Evolutionary conservation across 225 moss, liverwort and hornwort species (phyloP), one percentile per base, ranked within the genome.

Genomic region (Physcomitrium patens): DNA sequence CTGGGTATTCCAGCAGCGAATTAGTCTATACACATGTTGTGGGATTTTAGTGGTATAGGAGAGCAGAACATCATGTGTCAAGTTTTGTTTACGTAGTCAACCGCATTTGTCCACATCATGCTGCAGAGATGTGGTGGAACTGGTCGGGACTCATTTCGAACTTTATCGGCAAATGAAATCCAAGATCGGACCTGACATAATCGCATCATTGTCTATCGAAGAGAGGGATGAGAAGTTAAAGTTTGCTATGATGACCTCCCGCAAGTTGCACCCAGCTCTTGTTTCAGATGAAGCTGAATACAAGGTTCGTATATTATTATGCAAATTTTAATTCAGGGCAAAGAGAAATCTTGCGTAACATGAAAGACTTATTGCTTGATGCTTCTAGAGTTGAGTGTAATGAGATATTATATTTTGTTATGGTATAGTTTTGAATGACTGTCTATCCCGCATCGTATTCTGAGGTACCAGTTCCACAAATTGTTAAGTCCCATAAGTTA

Each of bases 161-260:
- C 81, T 86, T 53, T 89, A 81, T 79, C 83, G 79, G 61, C 26
- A 79, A 79, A 86, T 84, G 83, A 83, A 86, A 77, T 78, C 63
- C 59, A 83, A 74, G 71, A 77, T 86, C 72, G 86, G 86, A 47
- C 56, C 72, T 46, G 81, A 77, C 61, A 62, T 74, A 53, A 76
- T 89, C 15, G 86, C 37, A 12, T 79, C 79, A 51, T 65, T 89
- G 70, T 89, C 89, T 44, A 75, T 60, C 11, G 89, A 89, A 44
- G 89, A 79, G 74, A 86, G 89, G 72, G 86, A 89, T 69, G 79
- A 84, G 64, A 86, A 84, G 62, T 67, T 89, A 68, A 86, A 84
- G 62, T 54, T 65, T 71, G 83, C 72, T 42, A 73, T 89, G 89
- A 74, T 79, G 74, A 58, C 72, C 67, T 78, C 86, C 14, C 74